These are phyloP conservation scores for Entomortierella chlamydospora DNA, from an alignment of 192 early-diverging fungal species.

Conservation along the genomic window DNA sequence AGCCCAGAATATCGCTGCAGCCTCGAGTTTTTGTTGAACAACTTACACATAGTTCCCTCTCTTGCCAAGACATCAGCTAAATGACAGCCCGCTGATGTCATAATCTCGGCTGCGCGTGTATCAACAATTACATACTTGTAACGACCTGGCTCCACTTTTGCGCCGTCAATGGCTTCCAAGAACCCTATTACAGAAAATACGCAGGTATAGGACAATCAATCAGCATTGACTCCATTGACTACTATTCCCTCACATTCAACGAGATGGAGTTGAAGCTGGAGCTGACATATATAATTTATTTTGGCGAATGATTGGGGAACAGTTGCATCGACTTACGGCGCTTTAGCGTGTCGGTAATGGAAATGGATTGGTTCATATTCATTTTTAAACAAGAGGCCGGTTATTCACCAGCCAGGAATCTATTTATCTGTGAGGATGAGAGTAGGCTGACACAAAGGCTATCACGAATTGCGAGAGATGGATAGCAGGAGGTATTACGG, in stretches of 20 bases:
- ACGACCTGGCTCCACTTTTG: slow-evolving; percentile 62
- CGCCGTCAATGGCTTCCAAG: slow-evolving; percentile 51
- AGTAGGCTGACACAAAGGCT: no score
- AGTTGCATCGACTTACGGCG: slow-evolving; percentile 37
- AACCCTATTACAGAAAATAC: slow-evolving; percentile 24
- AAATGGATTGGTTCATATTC: slow-evolving; percentile 52
- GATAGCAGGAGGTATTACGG: no score
- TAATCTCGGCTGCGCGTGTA: slow-evolving; percentile 71
- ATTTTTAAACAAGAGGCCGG: not conserved
- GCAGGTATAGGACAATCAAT: not conserved
- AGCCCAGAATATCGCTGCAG: not conserved
- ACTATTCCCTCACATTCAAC: not conserved
- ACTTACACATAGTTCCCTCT: slow-evolving; percentile 73
- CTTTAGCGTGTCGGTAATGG: slow-evolving; percentile 52
- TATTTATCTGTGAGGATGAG: no score
- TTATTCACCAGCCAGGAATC: not conserved
- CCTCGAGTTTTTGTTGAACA: not conserved
- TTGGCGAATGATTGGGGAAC: not conserved
- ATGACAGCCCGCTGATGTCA: slow-evolving; percentile 75
- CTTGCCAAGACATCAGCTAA: slow-evolving; percentile 73
- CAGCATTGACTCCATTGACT: not conserved
- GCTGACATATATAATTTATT: not conserved
- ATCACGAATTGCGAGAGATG: no score
- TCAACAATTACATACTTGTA: slow-evolving; percentile 92
- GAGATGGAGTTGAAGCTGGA: not conserved